Base-by-base conservation (phyloP, 2,329 filamentous ascomycete genomes). In the Xylaria sp. region DNA sequence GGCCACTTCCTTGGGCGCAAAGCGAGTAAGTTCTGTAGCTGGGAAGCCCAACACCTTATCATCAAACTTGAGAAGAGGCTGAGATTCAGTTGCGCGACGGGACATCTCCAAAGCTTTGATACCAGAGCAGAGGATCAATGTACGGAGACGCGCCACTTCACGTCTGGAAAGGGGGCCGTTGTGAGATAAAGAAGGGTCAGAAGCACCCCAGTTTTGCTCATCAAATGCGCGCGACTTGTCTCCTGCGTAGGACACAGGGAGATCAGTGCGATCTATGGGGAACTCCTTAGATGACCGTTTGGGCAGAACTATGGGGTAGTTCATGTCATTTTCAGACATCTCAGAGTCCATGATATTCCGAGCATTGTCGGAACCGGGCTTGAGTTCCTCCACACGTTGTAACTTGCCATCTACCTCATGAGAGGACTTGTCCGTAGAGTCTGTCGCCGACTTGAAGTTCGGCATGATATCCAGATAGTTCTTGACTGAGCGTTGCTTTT, bases 71-170 rank as follows among this genome's bases (percentile, higher is more conserved):
- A 75, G 73, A 0, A 78, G 71, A 16, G 74, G 71, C 53, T 74
- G 74, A 8, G 73, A 70, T 42, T 79, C 78, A 50, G 86, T 75
- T 3, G 88, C 86, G 52, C 88, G 83, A 3, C 86, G 82, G 34
- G 81, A 80, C 57, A 97, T 90, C 69, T 94, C 90, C 68, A 86
- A 86, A 0, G 93, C 92, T 75, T 95, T 96, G 69, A 97, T 87
- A n/a, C 92, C 92, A 0, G 91, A 91, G 63, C 87, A 89, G 19
- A 96, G 79, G 47, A 96, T 83, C 7, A 95, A 79, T 0, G 91
- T 84, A 59, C 86, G 83, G 2, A 92, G 81, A n/a, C 91, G 86
- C 13, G 89, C 89, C 56, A 96, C 82, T 67, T 97, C 93, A n/a
- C 84, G 83, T 67, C 82, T 85, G 8, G 81, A 86, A 35, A 89